These are phyloP conservation scores for Megacollybia marginata DNA, from an alignment of 768 basidiomycete genomes.

Conservation along the genomic window DNA sequence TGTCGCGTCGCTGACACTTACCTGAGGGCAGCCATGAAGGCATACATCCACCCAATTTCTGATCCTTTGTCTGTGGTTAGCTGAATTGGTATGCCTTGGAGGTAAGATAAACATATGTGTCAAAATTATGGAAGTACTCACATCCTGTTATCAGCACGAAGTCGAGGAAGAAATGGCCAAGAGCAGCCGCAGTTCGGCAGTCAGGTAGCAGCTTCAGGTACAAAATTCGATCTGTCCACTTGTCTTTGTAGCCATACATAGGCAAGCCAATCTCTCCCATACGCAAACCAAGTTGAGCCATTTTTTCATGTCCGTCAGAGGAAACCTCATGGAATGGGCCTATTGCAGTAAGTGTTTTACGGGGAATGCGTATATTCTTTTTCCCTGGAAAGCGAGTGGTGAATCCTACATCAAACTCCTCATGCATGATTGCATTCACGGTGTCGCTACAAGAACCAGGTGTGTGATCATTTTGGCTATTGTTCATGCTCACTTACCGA, in stretches of 20 bases:
- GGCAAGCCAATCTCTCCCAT: conserved; percentile 21
- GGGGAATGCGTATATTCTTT: neutral
- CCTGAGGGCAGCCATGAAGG: conserved; percentile 1
- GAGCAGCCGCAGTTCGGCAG: conserved; percentile 10
- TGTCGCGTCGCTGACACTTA: conserved; percentile 4
- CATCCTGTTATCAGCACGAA: conserved; percentile 18
- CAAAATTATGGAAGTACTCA: conserved; percentile 4
- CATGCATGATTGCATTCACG: too few species aligned
- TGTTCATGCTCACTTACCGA: too few species aligned
- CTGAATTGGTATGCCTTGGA: conserved; percentile 9
- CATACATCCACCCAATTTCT: conserved; percentile 9
- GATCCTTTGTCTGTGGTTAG: conserved; percentile 11
- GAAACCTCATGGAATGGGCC: conserved; percentile 16
- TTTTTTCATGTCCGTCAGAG: conserved; percentile 23
- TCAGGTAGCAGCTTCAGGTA: conserved; percentile 17
- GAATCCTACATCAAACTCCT: too few species aligned
- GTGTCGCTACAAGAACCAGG: too few species aligned
- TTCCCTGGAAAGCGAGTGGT: neutral
- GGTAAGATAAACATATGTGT: neutral
- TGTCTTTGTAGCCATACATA: conserved; percentile 22
- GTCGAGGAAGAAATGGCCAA: conserved; percentile 27
- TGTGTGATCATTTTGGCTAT: too few species aligned
- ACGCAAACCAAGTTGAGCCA: conserved; percentile 14
- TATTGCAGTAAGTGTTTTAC: neutral
- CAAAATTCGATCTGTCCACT: conserved; percentile 10